Evolutionary conservation across 78 protist genomes (phyloP), one percentile per base, ranked within the genome.

Genomic region (Dictyostelium intermedium): DNA sequence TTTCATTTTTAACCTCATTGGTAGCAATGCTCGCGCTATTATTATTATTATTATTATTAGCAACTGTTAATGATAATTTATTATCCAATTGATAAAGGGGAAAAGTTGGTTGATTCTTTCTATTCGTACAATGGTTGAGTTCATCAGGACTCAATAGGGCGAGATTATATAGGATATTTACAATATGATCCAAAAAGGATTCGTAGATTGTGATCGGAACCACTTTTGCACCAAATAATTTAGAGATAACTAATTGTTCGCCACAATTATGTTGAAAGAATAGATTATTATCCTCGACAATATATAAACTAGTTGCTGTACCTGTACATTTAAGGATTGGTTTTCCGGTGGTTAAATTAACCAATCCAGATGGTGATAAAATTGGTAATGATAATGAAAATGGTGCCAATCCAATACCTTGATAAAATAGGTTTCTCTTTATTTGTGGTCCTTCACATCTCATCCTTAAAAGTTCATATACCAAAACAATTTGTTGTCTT

Each of bases 231-330:
- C 74, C 74, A 25, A 66, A 66, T 27, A 66, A 66, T 66, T 30
- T 66, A 25, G 74, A 27, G 14, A 66, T 66, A 27, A 30, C 74
- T 18, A 66, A 27, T 66, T 66, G 74, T 27, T 66, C 74, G 9
- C 74, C 74, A 66, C 74, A 66, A 66, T 30, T 66, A 66, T 66
- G 74, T 66, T 66, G 74, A 25, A 66, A n/a, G 35, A 66, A 66
- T 66, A 66, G 10, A 18, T 66, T 66, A 0, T 66, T 66, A 27
- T 66, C 74, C 18, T 66, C 74, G 0, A 66, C 14, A 5, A 66
- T 25, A 25, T 66, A 66, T 25, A 66, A 25, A 27, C 34, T 66
- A 11, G 74, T 30, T 3, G 39, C 34, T 25, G 74, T 11, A 2
- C 74, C 74, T 11, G 74, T 66, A 66, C 74, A 66, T 66, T 66